phyloP scores from a whole-genome alignment of 1,139 yeast species.

The Blastobotrys indianensis region DNA sequence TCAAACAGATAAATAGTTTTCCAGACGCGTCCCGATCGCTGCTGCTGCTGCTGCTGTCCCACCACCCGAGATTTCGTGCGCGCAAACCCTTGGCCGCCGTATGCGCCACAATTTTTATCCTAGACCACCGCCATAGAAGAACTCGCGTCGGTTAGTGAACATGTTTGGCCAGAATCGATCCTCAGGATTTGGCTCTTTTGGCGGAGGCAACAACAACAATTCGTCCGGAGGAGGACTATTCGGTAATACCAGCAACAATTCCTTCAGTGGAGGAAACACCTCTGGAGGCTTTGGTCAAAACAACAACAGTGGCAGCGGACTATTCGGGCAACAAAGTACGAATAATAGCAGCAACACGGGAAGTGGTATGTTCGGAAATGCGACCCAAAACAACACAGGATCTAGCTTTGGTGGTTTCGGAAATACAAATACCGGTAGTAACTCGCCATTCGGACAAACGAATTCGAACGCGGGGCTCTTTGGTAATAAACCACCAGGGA shows the following conservation, averaged over 20 bases:
- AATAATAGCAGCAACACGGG: constrained; percentile 18
- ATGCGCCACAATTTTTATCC: no score
- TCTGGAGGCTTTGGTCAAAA: constrained; percentile 15
- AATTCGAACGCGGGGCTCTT: constrained; percentile 24
- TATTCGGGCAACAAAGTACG: constrained; percentile 34
- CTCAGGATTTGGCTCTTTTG: constrained; percentile 27
- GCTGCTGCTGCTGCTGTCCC: no score
- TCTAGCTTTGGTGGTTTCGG: constrained; percentile 37
- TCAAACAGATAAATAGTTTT: no score
- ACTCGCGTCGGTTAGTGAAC: no score
- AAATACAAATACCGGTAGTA: constrained; percentile 5
- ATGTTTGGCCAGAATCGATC: constrained; percentile 26
- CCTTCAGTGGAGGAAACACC: constrained; percentile 22
- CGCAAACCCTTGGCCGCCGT: no score
- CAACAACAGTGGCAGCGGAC: constrained; percentile 24
- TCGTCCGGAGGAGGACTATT: constrained; percentile 25
- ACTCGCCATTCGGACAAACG: constrained; percentile 17
- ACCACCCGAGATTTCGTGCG: no score
- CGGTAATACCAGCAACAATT: constrained; percentile 28
- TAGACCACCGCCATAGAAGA: no score
- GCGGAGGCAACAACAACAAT: constrained; percentile 27
- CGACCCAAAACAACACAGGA: constrained; percentile 16
- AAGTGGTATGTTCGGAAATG: constrained; percentile 4
- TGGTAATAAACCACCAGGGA: constrained; percentile 25
- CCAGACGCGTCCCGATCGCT: no score